Conservation (phyloP, 352 stramenopile genomes). For the Pythium scleroteichum region DNA sequence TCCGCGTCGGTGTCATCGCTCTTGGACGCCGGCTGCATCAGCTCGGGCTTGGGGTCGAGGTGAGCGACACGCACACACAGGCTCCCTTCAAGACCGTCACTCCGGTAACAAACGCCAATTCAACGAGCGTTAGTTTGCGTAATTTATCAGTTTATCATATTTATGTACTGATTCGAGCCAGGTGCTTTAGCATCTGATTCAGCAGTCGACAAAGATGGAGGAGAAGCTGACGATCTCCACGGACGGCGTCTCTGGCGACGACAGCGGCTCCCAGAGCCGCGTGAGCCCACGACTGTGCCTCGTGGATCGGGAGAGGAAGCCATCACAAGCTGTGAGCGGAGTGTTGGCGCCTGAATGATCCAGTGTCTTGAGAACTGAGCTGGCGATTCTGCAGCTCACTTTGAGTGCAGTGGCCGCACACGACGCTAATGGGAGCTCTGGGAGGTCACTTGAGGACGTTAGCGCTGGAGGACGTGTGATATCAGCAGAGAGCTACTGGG, state of each 20-base stretch:
- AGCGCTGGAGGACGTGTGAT: conserved; percentile 16
- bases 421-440: neutral
- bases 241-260: conserved; percentile 13
- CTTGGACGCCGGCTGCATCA: conserved; percentile 15
- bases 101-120: conserved; percentile 26
- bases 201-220: conserved; percentile 5
- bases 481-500: conserved; percentile 21
- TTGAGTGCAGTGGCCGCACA: conserved; percentile 8
- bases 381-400: conserved; percentile 2
- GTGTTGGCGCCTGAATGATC: neutral
- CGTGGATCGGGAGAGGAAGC: conserved; percentile 10
- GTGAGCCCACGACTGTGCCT: conserved; percentile 18
- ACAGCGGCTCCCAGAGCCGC: conserved; percentile 13
- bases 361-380: neutral
- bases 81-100: conserved; percentile 35
- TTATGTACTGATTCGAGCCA: too few species aligned
- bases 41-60: neutral
- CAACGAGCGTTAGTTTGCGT: conserved; percentile 3
- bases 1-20: conserved; percentile 27
- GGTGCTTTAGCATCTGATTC: conserved; percentile 8
- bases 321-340: conserved; percentile 4
- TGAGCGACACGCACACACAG: neutral
- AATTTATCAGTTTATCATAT: too few species aligned
- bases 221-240: conserved; percentile 2
- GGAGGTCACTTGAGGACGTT: conserved; percentile 18